Evolutionary conservation across 2,329 filamentous ascomycete genomes (phyloP).

Genomic region (Aureobasidium sp.): DNA sequence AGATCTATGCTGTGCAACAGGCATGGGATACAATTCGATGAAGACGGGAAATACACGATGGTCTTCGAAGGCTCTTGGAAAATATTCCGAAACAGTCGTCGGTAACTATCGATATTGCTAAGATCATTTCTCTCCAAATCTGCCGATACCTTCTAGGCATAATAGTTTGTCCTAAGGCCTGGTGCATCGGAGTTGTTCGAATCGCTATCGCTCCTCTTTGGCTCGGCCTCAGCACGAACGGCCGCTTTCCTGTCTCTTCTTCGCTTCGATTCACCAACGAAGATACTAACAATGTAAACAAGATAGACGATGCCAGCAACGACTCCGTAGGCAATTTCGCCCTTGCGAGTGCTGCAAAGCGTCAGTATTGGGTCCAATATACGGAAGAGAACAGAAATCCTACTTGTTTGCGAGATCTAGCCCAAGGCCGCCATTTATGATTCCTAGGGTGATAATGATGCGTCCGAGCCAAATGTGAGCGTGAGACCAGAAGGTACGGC

Average conservation of each 20-base stretch:
- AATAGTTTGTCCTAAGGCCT: not conserved
- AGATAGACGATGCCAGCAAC: conserved; percentile 44
- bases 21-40: no score
- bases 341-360: not conserved
- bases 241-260: conserved; percentile 5
- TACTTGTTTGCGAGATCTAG: conserved; percentile 15
- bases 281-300: conserved; percentile 31
- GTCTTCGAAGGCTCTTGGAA: no score
- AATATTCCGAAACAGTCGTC: no score
- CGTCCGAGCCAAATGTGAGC: conserved; percentile 25
- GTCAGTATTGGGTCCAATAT: not conserved
- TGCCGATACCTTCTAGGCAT: not conserved
- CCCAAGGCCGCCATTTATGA: conserved; percentile 17
- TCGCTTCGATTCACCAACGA: conserved; percentile 25
- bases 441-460: conserved; percentile 17
- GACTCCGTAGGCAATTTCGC: conserved; percentile 42
- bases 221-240: conserved; percentile 1
- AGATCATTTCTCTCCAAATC: not conserved
- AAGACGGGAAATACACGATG: no score
- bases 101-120: no score
- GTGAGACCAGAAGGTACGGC: conserved; percentile 39
- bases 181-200: not conserved
- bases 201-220: conserved; percentile 7
- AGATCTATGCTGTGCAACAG: no score
- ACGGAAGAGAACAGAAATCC: not conserved